Conservation (phyloP, 768 basidiomycete species). For the Pleurotus ostreatus region DNA sequence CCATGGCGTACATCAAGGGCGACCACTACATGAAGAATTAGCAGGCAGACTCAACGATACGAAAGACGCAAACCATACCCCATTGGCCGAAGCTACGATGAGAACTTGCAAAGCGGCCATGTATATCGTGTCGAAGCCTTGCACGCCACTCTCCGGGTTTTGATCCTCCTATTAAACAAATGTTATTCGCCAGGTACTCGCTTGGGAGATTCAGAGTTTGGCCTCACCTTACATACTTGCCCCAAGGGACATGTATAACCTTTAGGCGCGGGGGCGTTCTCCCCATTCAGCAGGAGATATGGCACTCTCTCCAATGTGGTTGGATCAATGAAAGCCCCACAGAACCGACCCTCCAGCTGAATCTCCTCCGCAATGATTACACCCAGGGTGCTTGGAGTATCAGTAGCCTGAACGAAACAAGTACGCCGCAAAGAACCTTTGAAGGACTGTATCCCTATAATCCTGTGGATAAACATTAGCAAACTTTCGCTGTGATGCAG, state of each 20-base stretch:
- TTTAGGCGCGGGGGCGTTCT: constrained; percentile 38
- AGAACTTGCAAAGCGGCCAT: constrained; percentile 78
- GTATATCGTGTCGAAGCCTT: constrained; percentile 90
- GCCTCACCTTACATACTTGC: constrained; percentile 68
- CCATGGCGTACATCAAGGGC: constrained; percentile 80
- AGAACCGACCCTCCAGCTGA: constrained; percentile 49
- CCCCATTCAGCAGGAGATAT: constrained; percentile 26
- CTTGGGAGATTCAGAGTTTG: constrained; percentile 7
- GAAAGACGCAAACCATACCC: constrained; percentile 40
- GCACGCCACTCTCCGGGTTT: constrained; percentile 63
- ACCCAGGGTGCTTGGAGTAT: neutral
- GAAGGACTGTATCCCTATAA: constrained; percentile 95
- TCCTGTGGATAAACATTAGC: constrained; percentile 35
- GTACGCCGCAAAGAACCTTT: constrained; percentile 73
- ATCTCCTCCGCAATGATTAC: constrained; percentile 45
- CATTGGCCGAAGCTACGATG: constrained; percentile 76
- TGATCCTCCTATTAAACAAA: constrained; percentile 41
- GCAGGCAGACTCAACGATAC: constrained; percentile 3
- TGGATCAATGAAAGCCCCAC: constrained; percentile 79
- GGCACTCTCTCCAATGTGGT: constrained; percentile 42
- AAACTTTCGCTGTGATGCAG: no score
- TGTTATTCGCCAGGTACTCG: no score
- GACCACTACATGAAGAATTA: constrained; percentile 51
- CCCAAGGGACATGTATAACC: constrained; percentile 90
- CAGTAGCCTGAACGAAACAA: constrained; percentile 50